These are phyloP conservation scores for Aeschynomene evenia DNA, from an alignment of 306 rosid genomes.

Conservation along the genomic window DNA sequence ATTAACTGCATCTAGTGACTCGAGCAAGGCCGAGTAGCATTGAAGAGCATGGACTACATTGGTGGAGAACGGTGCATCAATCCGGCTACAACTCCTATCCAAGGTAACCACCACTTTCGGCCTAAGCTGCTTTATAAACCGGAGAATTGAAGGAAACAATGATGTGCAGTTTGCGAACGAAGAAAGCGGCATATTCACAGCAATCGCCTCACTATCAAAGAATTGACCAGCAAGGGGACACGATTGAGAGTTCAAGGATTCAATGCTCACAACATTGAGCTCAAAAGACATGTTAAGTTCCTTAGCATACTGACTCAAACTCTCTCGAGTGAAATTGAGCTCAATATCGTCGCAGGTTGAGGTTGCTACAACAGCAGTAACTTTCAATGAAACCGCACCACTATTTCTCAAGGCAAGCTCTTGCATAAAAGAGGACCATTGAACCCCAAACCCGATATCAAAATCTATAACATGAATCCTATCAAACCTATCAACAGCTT, in stretches of 20 bases:
- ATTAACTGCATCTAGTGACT: constrained; percentile 75
- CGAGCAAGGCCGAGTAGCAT: constrained; percentile 57
- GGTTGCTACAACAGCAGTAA: constrained; percentile 73
- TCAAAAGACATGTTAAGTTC: constrained; percentile 71
- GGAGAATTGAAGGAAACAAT: constrained; percentile 56
- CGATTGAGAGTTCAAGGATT: constrained; percentile 55
- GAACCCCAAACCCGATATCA: constrained; percentile 91
- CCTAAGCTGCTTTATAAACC: constrained; percentile 66
- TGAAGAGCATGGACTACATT: constrained; percentile 55
- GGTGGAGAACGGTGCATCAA: constrained; percentile 59
- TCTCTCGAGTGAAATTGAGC: constrained; percentile 76
- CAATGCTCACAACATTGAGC: constrained; percentile 57
- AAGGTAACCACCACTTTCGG: constrained; percentile 77
- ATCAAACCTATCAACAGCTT: constrained; percentile 69
- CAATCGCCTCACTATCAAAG: constrained; percentile 62
- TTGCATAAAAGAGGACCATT: constrained; percentile 89
- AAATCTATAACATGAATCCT: constrained; percentile 72
- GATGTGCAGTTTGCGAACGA: constrained; percentile 49
- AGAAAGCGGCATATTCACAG: constrained; percentile 66
- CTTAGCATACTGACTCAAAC: constrained; percentile 64
- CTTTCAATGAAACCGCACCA: constrained; percentile 58
- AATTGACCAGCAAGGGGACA: constrained; percentile 59
- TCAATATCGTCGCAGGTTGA: constrained; percentile 61
- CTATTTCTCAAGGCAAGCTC: constrained; percentile 72
- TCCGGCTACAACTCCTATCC: constrained; percentile 63